Percentiles rank a stretch among this genome's conserved stretches.
phyloP scores from a whole-genome alignment of 2,329 filamentous ascomycete species.

The Pseudopyricularia cyperi region DNA sequence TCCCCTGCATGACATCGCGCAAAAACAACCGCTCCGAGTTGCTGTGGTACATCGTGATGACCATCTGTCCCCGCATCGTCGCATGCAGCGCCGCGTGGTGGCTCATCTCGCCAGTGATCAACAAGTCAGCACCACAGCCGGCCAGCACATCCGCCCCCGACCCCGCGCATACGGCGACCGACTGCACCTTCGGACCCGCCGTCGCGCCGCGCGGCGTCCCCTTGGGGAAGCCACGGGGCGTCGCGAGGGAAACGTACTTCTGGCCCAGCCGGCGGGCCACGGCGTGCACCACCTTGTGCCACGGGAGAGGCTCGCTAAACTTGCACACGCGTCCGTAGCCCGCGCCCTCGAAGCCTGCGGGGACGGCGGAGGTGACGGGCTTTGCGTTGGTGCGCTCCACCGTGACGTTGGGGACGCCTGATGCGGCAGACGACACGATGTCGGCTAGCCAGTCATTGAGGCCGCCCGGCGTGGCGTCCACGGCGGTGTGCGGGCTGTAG shows the following conservation, averaged over 20 bases:
- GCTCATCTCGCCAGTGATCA: slow-evolving; percentile 86
- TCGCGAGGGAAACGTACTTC: slow-evolving; percentile 23
- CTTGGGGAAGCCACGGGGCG: slow-evolving; percentile 23
- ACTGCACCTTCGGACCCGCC: slow-evolving; percentile 36
- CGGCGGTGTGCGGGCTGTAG: slow-evolving; percentile 89
- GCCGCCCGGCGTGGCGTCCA: slow-evolving; percentile 74
- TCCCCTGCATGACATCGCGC: slow-evolving; percentile 52
- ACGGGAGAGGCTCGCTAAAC: slow-evolving; percentile 22
- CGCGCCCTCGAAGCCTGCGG: slow-evolving; percentile 29
- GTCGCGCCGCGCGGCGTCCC: slow-evolving; percentile 6
- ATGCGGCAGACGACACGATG: slow-evolving; percentile 39
- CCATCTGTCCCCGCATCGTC: slow-evolving; percentile 68
- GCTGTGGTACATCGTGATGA: slow-evolving; percentile 81
- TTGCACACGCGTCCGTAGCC: slow-evolving; percentile 40
- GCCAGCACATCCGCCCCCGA: slow-evolving; percentile 70
- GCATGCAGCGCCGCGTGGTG: slow-evolving; percentile 86
- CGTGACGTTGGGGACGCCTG: slow-evolving; percentile 6
- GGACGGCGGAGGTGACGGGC: slow-evolving; percentile 26
- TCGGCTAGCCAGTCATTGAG: slow-evolving; percentile 92
- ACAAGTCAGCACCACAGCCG: slow-evolving; percentile 57
- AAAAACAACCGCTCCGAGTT: slow-evolving; percentile 86
- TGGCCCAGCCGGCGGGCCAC: slow-evolving; percentile 56
- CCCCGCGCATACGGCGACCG: slow-evolving; percentile 79
- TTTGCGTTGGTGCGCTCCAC: slow-evolving; percentile 26
- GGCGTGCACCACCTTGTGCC: slow-evolving; percentile 30